Conservation (phyloP, 2,329 filamentous ascomycete genomes). For the Penicillium sp. region DNA sequence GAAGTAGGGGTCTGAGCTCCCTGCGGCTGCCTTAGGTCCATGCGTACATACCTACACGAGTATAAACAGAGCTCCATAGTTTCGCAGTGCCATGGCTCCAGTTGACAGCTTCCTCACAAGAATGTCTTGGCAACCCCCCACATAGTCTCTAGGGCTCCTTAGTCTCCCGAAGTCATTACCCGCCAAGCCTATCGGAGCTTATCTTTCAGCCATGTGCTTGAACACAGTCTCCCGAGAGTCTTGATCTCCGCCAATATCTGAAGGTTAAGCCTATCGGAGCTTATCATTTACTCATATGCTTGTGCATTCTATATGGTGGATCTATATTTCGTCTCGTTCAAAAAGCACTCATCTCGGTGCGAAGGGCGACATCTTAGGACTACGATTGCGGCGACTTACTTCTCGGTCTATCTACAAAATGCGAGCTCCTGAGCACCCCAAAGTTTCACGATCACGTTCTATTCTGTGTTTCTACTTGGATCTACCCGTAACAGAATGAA, state of each 20-base stretch:
- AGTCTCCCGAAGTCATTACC: no score
- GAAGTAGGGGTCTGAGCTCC: background rate
- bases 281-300: constrained; percentile 1
- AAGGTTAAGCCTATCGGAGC: background rate
- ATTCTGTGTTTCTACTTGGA: background rate
- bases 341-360: constrained; percentile 1
- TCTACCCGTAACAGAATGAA: constrained; percentile 16
- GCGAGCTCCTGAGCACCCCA: background rate
- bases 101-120: no score
- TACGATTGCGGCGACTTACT: background rate
- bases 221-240: background rate
- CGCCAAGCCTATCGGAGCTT: background rate
- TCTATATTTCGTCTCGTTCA: no score
- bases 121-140: no score
- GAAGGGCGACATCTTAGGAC: constrained; percentile 11
- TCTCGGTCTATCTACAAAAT: background rate
- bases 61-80: background rate
- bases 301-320: no score
- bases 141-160: no score
- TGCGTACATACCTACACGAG: no score
- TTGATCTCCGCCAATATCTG: background rate
- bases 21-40: background rate
- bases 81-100: background rate
- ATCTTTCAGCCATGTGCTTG: background rate
- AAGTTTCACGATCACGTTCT: background rate